Evolutionary conservation across 78 protist species (phyloP), one percentile per base, ranked within the genome.

Genomic region (Dictyostelium capitatum): DNA sequence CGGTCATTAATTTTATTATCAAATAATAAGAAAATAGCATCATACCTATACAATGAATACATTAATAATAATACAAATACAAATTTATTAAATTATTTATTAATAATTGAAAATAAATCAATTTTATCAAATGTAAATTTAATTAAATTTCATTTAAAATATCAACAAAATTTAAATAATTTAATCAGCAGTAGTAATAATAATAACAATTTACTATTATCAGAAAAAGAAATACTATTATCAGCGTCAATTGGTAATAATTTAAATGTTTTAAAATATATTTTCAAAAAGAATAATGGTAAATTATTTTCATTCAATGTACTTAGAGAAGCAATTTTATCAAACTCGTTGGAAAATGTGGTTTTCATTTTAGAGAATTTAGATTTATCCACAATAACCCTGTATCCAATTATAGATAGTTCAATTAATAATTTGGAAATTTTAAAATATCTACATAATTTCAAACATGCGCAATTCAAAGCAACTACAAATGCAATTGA

Each of bases 271-370:
- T 23, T 59, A 23, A 59, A 59, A 59, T 59, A 59, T 59, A 25
- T 23, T 59, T 59, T 59, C 32, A 23, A 23, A 23, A 59, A 30
- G 11, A 59, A 59, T 59, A 11, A 59, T 59, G 19, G 69, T 25
- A 59, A 23, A 15, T 59, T 59, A 65, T 65, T 65, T 30, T 65
- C 73, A 12, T 25, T 19, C 0, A 10, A 65, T 25, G 46, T 65
- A 23, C 46, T 65, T 30, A 11, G 41, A 7, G 30, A 65, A 30
- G 37, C 73, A 14, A 28, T 32, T 65, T 30, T 23, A 28, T 65
- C 73, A 65, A 65, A 65, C 28, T 65, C 73, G 12, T 12, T 65
- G 17, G 73, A 65, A 65, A 65, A 65, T 65, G 73, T 65, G 11
- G 28, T 30, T 4, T 65, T 14, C 28, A 30, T 65, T 0, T 25